These are phyloP conservation scores for Kwoniella sp. DNA, from an alignment of 768 basidiomycete genomes.

Conservation along the genomic window DNA sequence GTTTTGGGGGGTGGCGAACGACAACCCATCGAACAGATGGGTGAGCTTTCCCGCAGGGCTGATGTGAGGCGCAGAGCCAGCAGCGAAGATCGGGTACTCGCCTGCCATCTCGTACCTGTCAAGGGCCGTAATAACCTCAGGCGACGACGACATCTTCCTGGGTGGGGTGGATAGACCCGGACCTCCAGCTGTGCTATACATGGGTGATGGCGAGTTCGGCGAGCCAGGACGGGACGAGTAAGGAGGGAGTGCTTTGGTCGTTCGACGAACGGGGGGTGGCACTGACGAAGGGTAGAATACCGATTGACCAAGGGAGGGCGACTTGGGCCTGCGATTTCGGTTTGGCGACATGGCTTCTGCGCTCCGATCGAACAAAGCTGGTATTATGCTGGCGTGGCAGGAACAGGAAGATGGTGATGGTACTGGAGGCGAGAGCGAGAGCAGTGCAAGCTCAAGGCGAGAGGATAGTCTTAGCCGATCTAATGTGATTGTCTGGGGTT, in stretches of 20 bases:
- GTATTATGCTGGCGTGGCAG: too few relatives aligned
- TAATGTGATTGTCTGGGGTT: too few relatives aligned
- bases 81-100: constrained; percentile 14
- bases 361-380: too few relatives aligned
- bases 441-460: too few relatives aligned
- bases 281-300: constrained; percentile 24
- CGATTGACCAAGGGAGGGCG: constrained; percentile 24
- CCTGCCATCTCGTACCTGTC: constrained; percentile 6
- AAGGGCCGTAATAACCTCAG: background rate
- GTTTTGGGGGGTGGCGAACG: constrained; percentile 9
- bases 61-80: background rate
- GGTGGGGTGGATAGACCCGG: constrained; percentile 5
- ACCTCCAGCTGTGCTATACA: background rate
- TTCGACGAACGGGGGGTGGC: constrained; percentile 11
- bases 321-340: constrained; percentile 7
- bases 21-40: constrained; percentile 13
- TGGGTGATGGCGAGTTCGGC: constrained; percentile 5
- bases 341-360: constrained; percentile 17
- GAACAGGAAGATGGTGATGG: too few relatives aligned
- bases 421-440: too few relatives aligned
- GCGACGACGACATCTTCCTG: background rate
- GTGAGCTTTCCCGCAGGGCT: constrained; percentile 14
- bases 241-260: constrained; percentile 4
- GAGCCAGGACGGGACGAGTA: constrained; percentile 2
- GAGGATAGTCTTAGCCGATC: too few relatives aligned